Conservation (phyloP, 495 filamentous ascomycete genomes). For the Daldinia loculata region DNA sequence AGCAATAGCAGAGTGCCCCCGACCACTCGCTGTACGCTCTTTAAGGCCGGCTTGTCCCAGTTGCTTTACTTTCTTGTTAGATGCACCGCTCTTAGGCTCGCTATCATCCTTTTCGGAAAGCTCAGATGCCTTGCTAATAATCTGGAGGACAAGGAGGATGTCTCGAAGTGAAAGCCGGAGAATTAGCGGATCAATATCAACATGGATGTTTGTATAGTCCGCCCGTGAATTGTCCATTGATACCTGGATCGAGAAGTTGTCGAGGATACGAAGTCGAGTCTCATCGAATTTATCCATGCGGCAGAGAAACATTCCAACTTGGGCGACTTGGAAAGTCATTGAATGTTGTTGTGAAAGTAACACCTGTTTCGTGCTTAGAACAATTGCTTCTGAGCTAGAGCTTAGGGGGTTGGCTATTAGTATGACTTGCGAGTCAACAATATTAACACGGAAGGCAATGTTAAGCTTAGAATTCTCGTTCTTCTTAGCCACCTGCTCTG, state of each 20-base stretch:
- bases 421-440: constrained; percentile 95
- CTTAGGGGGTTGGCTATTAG: constrained; percentile 93
- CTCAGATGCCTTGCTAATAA: constrained; percentile 90
- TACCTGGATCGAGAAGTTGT: constrained; percentile 91
- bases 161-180: constrained; percentile 90
- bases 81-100: constrained; percentile 45
- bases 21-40: constrained; percentile 71
- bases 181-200: constrained; percentile 92
- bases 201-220: constrained; percentile 77
- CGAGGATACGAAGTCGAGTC: constrained; percentile 84
- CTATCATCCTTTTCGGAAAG: constrained; percentile 70
- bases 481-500: constrained; percentile 22
- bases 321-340: constrained; percentile 86
- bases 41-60: constrained; percentile 65
- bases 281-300: constrained; percentile 97
- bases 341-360: constrained; percentile 94
- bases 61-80: constrained; percentile 70
- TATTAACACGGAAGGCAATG: constrained; percentile 88
- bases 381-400: constrained; percentile 91
- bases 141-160: constrained; percentile 92
- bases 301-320: constrained; percentile 97
- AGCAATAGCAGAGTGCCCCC: constrained; percentile 66
- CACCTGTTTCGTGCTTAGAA: constrained; percentile 92
- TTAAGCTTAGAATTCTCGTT: constrained; percentile 64
- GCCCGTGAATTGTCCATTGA: constrained; percentile 84